Percentiles rank a stretch among this genome's conserved stretches.
Conservation (phyloP, 257 asterid genomes). For the Rauvolfia tetraphylla region DNA sequence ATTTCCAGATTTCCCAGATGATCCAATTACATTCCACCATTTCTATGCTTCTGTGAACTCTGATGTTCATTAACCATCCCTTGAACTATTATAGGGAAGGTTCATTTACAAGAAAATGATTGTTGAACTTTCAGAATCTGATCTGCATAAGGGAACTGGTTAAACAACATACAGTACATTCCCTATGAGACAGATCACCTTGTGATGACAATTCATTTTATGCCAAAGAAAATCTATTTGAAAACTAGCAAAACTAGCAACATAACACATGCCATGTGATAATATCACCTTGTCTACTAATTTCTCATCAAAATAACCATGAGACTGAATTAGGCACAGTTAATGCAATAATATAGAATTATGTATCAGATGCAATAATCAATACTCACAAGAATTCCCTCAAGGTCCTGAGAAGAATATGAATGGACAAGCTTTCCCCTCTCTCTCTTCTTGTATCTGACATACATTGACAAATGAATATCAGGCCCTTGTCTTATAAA, state of each 20-base stretch:
- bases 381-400: conserved; percentile 85
- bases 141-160: not conserved
- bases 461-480: not conserved
- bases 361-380: not conserved
- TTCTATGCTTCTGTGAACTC: not conserved
- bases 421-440: conserved; percentile 71
- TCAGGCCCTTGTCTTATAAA: not conserved
- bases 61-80: not conserved
- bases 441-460: conserved; percentile 86
- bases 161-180: not conserved
- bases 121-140: not conserved
- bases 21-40: not conserved
- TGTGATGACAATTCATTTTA: not conserved
- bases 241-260: too few relatives aligned
- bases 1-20: not conserved
- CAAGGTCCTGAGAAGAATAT: conserved; percentile 87
- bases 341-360: not conserved
- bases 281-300: not conserved
- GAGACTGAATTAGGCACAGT: not conserved
- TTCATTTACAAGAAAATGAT: not conserved
- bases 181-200: not conserved
- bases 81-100: not conserved
- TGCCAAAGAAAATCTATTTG: not conserved
- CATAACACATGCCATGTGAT: not conserved
- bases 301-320: not conserved